Conservation (phyloP, 768 basidiomycete species). For the Suillus sp. region DNA sequence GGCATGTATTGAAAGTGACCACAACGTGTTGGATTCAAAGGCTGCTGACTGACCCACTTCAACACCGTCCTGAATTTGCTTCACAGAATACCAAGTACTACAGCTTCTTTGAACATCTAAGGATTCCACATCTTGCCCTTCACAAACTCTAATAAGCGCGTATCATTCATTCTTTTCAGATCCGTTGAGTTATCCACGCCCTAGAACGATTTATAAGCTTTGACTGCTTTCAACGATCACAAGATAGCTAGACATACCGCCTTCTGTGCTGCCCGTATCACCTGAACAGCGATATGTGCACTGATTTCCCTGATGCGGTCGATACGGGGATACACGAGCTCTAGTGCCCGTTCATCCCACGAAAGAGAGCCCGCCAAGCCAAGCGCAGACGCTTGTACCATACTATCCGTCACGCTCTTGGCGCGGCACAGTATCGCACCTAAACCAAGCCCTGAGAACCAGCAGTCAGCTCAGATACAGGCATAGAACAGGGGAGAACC, state of each 20-base stretch:
- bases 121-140: slow-evolving; percentile 77
- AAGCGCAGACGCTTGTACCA: slow-evolving; percentile 87
- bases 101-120: not conserved
- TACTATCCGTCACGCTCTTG: slow-evolving; percentile 71
- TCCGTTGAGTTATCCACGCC: slow-evolving; percentile 55
- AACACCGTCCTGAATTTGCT: not conserved
- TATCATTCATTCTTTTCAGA: slow-evolving; percentile 60
- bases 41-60: not conserved
- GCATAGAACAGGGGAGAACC: slow-evolving; percentile 11
- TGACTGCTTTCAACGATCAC: slow-evolving; percentile 19
- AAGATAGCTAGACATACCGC: slow-evolving; percentile 47
- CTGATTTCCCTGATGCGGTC: slow-evolving; percentile 87
- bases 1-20: not conserved
- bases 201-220: slow-evolving; percentile 32
- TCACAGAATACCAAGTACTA: not conserved
- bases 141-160: slow-evolving; percentile 54
- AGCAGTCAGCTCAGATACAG: slow-evolving; percentile 7
- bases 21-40: not conserved
- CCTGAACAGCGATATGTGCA: slow-evolving; percentile 66
- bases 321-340: slow-evolving; percentile 81
- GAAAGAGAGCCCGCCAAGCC: slow-evolving; percentile 78
- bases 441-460: slow-evolving; percentile 64
- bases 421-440: slow-evolving; percentile 74
- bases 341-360: slow-evolving; percentile 61
- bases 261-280: slow-evolving; percentile 80